Base-by-base conservation (phyloP, 2,329 filamentous ascomycete species). In the Monilinia laxa region DNA sequence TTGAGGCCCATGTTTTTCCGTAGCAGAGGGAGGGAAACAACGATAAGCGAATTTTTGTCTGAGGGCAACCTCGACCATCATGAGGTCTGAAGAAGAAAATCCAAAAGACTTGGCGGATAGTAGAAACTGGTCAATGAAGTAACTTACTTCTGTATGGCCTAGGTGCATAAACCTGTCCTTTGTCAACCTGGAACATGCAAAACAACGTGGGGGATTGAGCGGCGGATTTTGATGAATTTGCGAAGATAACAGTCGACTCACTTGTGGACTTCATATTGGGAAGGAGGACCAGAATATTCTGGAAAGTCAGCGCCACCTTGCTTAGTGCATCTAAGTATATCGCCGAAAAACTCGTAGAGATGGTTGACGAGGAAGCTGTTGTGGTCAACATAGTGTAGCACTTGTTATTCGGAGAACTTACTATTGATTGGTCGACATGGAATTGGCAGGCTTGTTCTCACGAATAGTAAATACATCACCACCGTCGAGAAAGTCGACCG, bases 401-500 rank as follows among this genome's bases (percentile, higher is more conserved):
- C 42, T n/a, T 14, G 2, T 53, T n/a, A 3, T 38, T 18, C 9
- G 6, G 40, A 28, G 5, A n/a, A 57, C 71, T 57, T 68, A 85
- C 84, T 85, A 85, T 80, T 88, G 85, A 67, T 81, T 81, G 0
- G 83, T 35, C 7, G 31, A 35, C 31, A 35, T 35, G 31, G 31
- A 35, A 35, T 9, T 35, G 5, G 31, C 31, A 4, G 31, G 5
- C 31, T 35, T 35, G 7, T 35, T 35, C 31, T 35, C 31, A 35
- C 31, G 31, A 35, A 35, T 35, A 35, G 31, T 7, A 35, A 35
- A 35, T 1, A 35, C 5, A 35, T 81, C 85, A 53, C 85, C 86
- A 56, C 81, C 85, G 69, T 88, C 86, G 35, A 88, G 79, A 76
- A 87, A 88, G 80, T 87, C 87, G 75, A 86, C 77, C 2, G 83